Evolutionary conservation across 805 yeast species (phyloP), one percentile per base, ranked within the genome.

Genomic region (Danielia oregonensis): DNA sequence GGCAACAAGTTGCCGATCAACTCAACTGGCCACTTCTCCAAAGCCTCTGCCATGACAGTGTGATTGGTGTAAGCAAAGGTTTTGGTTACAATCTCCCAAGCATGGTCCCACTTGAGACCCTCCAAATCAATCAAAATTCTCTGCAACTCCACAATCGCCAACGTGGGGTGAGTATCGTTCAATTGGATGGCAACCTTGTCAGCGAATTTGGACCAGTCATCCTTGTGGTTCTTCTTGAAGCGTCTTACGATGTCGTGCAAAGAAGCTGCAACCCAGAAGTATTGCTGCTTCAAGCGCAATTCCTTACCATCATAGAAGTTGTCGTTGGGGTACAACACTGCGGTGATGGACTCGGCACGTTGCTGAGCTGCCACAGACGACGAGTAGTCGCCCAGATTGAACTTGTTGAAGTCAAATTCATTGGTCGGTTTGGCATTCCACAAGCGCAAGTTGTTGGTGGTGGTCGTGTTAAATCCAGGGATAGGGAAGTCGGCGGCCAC

Each of bases 221-320:
- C 72, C 49, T 74, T 74, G 44, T 65, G 64, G 35, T 79, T 60
- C 65, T 89, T 89, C 61, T 87, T 82, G 66, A 84, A 88, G 54
- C 97, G 76, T 57, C 97, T 81, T 27, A 88, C 78, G 48, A 88
- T 88, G 59, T 88, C 97, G 52, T 84, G 87, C 48, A 89, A 72
- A 11, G 96, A 86, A 22, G 97, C 96, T 33, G 95, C 81, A 34
- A 89, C 96, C 97, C 97, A 88, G 65, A 88, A 89, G 63, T 87
- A 89, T 63, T 88, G 97, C 68, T 88, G 97, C 63, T 89, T 89
- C 61, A 88, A 76, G 57, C 97, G 78, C 55, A 88, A 72, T 58
- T 86, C 95, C 63, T 89, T 88, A 51, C 97, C 97, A 46, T 78
- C 75, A 54, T 85, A 83, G 58, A 88, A 89, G 61, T 88, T 89